Base-by-base conservation (phyloP, 768 basidiomycete species). In the Boletus rufocinnamomeus region DNA sequence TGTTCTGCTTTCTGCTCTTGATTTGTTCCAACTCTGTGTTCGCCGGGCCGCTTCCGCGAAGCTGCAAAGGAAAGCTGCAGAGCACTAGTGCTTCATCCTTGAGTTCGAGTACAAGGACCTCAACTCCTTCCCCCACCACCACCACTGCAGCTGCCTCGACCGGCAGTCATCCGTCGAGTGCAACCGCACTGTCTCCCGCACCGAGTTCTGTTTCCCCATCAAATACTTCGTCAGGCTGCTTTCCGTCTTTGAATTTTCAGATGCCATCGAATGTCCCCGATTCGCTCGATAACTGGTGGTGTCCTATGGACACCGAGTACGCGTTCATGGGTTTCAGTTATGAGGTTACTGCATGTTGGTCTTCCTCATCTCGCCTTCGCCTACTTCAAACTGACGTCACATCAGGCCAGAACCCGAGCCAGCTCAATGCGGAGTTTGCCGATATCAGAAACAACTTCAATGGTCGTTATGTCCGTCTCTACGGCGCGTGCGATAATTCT, bases 321-420 rank as follows among this genome's bases (percentile, higher is more conserved):
- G 89, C 82, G 0, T 91, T 91, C 67, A 72, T 91, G 50, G 89
- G 88, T 0, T 87, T 91, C 72, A 87, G 87, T 68, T 91, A 91
- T 63, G 88, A 88, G 65, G 78, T 91, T 25, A 82, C 84, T 43
- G 77, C 74, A 13, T 89, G 88, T 87, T 63, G 50, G 82, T 72
- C 30, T 32, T 52, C 2, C 6, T 41, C 37, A 19, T 44, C 11
- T 46, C 17, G 19, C 23, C 21, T 23, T 30, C 51, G 4, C 21
- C 30, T 46, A 6, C 40, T 17, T 6, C 11, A 46, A 40, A 51
- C 49, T 68, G 53, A 64, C 41, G 2, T 19, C 11, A 6, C 23
- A 6, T 32, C 50, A 89, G 87, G 88, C 60, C 88, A 88, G 70
- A 85, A 81, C 64, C 58, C 74, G 11, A 65, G 67, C 10, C 75